Base-by-base conservation (phyloP, 768 basidiomycete species). In the Auricularia auricula-judae region DNA sequence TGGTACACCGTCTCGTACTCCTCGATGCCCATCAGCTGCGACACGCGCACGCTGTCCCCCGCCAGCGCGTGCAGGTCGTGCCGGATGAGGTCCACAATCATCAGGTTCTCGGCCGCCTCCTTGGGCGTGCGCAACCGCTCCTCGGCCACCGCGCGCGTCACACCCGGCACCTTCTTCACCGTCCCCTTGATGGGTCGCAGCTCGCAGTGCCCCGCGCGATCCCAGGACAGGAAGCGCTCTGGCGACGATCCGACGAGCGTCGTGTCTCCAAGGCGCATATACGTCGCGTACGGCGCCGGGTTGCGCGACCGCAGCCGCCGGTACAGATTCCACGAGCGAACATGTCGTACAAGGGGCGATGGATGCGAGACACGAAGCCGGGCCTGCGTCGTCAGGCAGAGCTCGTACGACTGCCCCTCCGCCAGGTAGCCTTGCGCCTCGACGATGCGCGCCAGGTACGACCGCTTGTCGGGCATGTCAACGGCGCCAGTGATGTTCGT, bases 41-140 rank as follows among this genome's bases (percentile, higher is more conserved):
- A 86, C 4, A 96, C 92, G 12, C 81, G 72, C 7, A 98, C 94
- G 63, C 88, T 81, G 44, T 90, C 87, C 1, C 91, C 91, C 1
- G 67, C 66, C 21, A 96, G 82, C 36, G 85, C 85, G 68, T 95
- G 86, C 39, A 98, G 78, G 75, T 98, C 95, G 68, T 97, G 91
- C 39, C 93, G 85, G 70, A 96, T 96, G 60, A 98, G 84, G 73
- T 98, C 95, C 33, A 97, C 95, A 67, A 98, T 97, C 95, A 98
- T 98, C 64, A 98, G 75, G 72, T 98, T 98, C 77, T 98, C 95
- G 0, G 94, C 95, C 1, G 95, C 85, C 74, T 98, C 95, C 73
- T 98, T 98, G 53, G 77, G 78, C 72, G 82, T 88, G 4, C 87
- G 86, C 64, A 89, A 74, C 14, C 81, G 73, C 74, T 85, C 69